Conservation (phyloP, 2,329 filamentous ascomycete genomes). For the Colletotrichum tamarilloi region DNA sequence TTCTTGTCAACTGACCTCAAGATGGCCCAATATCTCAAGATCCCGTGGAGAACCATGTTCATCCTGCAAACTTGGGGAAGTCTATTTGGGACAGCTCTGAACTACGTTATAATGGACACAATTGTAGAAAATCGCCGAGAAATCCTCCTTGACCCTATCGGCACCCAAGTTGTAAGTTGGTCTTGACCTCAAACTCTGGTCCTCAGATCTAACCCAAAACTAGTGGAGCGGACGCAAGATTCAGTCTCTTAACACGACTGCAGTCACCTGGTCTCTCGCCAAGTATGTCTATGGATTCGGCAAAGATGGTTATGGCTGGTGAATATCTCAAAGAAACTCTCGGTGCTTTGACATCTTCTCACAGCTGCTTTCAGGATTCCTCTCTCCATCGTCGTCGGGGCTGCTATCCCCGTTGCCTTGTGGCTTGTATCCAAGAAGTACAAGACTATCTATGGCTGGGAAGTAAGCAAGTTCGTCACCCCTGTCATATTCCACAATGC, state of each 20-base stretch:
- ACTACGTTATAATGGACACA: slow-evolving; percentile 57
- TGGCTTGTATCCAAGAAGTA: slow-evolving; percentile 28
- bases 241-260: slow-evolving; percentile 56
- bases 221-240: slow-evolving; percentile 60
- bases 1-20: slow-evolving; percentile 67
- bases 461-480: slow-evolving; percentile 26
- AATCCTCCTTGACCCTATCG: slow-evolving; percentile 45
- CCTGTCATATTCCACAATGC: slow-evolving; percentile 35
- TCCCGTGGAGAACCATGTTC: slow-evolving; percentile 75
- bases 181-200: too few species aligned
- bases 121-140: slow-evolving; percentile 56
- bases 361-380: slow-evolving; percentile 49
- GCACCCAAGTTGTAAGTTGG: slow-evolving; percentile 31
- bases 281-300: slow-evolving; percentile 38
- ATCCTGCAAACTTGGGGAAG: slow-evolving; percentile 63
- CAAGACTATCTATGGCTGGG: slow-evolving; percentile 33
- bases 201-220: background rate
- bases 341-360: background rate
- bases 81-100: slow-evolving; percentile 54
- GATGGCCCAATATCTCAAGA: slow-evolving; percentile 79
- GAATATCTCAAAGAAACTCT: background rate
- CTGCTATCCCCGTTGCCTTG: slow-evolving; percentile 11
- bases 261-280: slow-evolving; percentile 42
- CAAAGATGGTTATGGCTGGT: slow-evolving; percentile 28
- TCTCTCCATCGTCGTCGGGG: slow-evolving; percentile 51